These are phyloP conservation scores for Uronychia binucleata DNA, from an alignment of 73 alveolate species.

Conservation along the genomic window DNA sequence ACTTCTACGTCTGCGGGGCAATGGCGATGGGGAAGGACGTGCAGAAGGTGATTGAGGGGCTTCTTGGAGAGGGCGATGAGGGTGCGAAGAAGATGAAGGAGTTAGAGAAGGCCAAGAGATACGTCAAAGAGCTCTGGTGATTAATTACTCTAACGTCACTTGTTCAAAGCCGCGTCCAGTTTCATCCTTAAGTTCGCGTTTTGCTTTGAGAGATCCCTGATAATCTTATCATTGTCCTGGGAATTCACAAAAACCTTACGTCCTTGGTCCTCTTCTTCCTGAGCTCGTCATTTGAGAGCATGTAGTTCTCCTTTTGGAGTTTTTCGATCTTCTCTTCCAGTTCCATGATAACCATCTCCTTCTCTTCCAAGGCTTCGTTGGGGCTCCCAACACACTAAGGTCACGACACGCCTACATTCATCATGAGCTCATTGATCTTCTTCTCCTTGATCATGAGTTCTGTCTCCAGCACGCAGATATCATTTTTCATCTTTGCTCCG, in stretches of 20 bases:
- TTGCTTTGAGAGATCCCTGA: constrained; percentile 26
- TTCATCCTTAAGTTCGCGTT: constrained; percentile 51
- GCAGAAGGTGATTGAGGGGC: constrained; percentile 36
- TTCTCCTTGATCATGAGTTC: constrained; percentile 41
- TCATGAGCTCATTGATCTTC: constrained; percentile 36
- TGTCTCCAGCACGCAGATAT: constrained; percentile 29
- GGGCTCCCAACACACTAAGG: constrained; percentile 56
- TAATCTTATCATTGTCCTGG: constrained; percentile 36
- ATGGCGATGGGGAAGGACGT: constrained; percentile 79
- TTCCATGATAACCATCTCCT: constrained; percentile 49
- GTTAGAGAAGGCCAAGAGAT: constrained; percentile 63
- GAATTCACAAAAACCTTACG: too few relatives aligned
- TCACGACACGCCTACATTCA: not conserved
- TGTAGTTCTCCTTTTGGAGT: constrained; percentile 39
- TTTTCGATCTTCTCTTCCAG: constrained; percentile 46
- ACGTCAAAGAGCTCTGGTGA: constrained; percentile 79
- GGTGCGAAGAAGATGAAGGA: constrained; percentile 47
- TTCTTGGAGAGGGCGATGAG: constrained; percentile 25
- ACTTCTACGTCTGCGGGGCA: constrained; percentile 76
- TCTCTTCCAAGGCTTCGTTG: constrained; percentile 57
- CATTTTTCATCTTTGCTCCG: constrained; percentile 33
- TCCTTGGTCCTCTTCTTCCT: not conserved
- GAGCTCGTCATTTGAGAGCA: constrained; percentile 14
- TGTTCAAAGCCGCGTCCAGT: constrained; percentile 35
- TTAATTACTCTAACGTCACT: too few relatives aligned